A percentile compares a stretch with the other conserved stretches of the same genome.
phyloP scores from a whole-genome alignment of 495 filamentous ascomycete species.

The Xylaria castorea region DNA sequence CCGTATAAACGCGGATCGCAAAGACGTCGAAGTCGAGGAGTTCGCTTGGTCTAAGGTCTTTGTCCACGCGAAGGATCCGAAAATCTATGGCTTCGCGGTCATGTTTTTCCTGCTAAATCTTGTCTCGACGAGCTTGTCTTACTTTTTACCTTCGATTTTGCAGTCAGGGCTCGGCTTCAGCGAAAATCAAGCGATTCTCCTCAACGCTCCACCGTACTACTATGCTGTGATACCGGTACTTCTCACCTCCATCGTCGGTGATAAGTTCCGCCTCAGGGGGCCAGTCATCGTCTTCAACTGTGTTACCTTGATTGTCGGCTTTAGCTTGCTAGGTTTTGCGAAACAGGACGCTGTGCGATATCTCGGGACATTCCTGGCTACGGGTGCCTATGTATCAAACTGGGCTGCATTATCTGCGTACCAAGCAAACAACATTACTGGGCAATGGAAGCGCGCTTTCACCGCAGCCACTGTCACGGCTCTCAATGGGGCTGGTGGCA shows the following conservation, averaged over 20 bases:
- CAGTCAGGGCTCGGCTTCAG: conserved; percentile 75
- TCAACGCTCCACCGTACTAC: conserved; percentile 80
- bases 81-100: conserved; percentile 74
- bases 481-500: conserved; percentile 76
- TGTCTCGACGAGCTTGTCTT: conserved; percentile 70
- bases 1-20: conserved; percentile 68
- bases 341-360: conserved; percentile 73
- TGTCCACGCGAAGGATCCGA: conserved; percentile 67
- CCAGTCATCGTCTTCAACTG: conserved; percentile 78
- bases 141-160: conserved; percentile 76
- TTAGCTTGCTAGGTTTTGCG: conserved; percentile 76
- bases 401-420: conserved; percentile 81
- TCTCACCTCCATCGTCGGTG: conserved; percentile 71
- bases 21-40: conserved; percentile 66
- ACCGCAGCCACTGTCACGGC: conserved; percentile 72
- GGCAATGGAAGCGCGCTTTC: conserved; percentile 79
- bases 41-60: conserved; percentile 68
- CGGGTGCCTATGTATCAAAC: conserved; percentile 79
- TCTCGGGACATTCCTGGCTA: conserved; percentile 75
- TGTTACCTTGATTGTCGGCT: conserved; percentile 71
- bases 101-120: conserved; percentile 79
- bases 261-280: conserved; percentile 68
- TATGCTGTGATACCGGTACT: conserved; percentile 75
- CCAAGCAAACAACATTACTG: conserved; percentile 71
- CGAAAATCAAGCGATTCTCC: conserved; percentile 68